These are phyloP conservation scores for Pisolithus marmoratus DNA, from an alignment of 768 basidiomycete genomes.

Conservation along the genomic window DNA sequence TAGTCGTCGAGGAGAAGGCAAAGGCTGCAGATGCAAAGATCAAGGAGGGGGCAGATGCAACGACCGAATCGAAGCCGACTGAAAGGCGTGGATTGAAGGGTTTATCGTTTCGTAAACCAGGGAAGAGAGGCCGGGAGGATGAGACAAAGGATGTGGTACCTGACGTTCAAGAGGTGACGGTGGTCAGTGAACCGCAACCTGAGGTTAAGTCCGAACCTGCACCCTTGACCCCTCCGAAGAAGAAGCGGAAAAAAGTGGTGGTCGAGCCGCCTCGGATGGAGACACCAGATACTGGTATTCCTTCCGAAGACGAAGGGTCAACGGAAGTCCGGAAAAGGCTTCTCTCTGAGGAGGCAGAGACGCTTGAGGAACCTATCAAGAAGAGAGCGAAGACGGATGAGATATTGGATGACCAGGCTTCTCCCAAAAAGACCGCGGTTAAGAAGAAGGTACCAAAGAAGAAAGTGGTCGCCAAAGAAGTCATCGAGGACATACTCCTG, in stretches of 20 bases:
- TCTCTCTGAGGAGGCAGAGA: conserved; percentile 35
- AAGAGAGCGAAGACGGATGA: conserved; percentile 33
- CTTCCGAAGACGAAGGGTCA: conserved; percentile 57
- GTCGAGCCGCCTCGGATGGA: conserved; percentile 17
- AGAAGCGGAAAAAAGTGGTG: conserved; percentile 52
- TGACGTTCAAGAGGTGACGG: conserved; percentile 21
- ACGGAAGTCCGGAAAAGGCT: conserved; percentile 40
- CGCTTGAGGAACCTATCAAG: conserved; percentile 37
- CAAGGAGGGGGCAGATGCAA: conserved; percentile 24
- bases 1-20: conserved; percentile 50
- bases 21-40: conserved; percentile 26
- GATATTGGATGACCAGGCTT: conserved; percentile 20
- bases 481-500: conserved; percentile 47
- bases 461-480: conserved; percentile 26
- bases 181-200: conserved; percentile 4
- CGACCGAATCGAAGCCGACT: conserved; percentile 42
- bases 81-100: conserved; percentile 40
- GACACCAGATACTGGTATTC: conserved; percentile 42
- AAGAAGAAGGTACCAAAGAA: conserved; percentile 35
- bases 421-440: conserved; percentile 16
- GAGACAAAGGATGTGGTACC: conserved; percentile 15
- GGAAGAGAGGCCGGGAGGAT: conserved; percentile 34
- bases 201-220: conserved; percentile 29
- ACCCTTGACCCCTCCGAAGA: conserved; percentile 43
- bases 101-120: conserved; percentile 40